Percentiles rank a stretch among this genome's conserved stretches.
phyloP scores from a whole-genome alignment of 495 filamentous ascomycete species.

The Copromyces sp. region DNA sequence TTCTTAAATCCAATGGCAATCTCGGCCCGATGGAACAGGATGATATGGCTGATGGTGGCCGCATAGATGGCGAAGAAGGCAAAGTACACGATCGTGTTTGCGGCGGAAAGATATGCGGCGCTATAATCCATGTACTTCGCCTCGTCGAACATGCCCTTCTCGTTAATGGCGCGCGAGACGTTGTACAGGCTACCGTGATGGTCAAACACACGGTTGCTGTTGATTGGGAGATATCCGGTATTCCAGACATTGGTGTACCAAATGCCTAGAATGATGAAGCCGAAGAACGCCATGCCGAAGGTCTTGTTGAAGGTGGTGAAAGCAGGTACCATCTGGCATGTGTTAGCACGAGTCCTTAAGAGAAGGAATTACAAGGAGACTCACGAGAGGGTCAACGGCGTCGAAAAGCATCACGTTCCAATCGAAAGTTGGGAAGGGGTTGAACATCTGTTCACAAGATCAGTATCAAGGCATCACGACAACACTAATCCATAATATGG shows the following conservation, averaged over 20 bases:
- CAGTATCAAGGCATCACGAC: neutral
- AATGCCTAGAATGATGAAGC: conserved; percentile 22
- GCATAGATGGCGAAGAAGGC: conserved; percentile 34
- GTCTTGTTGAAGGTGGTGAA: conserved; percentile 35
- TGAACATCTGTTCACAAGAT: conserved; percentile 9
- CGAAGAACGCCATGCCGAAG: conserved; percentile 19
- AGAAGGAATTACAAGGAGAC: neutral
- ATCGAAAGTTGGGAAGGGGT: conserved; percentile 32
- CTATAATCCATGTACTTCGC: conserved; percentile 29
- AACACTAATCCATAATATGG: too few relatives aligned
- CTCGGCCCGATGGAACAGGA: conserved; percentile 31
- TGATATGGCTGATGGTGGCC: conserved; percentile 26
- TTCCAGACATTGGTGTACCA: conserved; percentile 32
- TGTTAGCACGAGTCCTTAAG: too few relatives aligned
- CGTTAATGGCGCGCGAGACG: conserved; percentile 25
- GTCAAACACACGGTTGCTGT: conserved; percentile 30
- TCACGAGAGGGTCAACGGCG: conserved; percentile 22
- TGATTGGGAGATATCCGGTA: conserved; percentile 30
- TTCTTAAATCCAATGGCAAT: conserved; percentile 27
- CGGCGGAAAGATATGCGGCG: conserved; percentile 30
- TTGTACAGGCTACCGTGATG: conserved; percentile 29
- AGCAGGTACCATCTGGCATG: conserved; percentile 27
- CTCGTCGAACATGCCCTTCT: conserved; percentile 26
- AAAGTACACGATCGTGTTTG: conserved; percentile 24
- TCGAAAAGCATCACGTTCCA: conserved; percentile 30